Conservation (phyloP, 1,139 yeast genomes). For the Yamadazyma triangularis region DNA sequence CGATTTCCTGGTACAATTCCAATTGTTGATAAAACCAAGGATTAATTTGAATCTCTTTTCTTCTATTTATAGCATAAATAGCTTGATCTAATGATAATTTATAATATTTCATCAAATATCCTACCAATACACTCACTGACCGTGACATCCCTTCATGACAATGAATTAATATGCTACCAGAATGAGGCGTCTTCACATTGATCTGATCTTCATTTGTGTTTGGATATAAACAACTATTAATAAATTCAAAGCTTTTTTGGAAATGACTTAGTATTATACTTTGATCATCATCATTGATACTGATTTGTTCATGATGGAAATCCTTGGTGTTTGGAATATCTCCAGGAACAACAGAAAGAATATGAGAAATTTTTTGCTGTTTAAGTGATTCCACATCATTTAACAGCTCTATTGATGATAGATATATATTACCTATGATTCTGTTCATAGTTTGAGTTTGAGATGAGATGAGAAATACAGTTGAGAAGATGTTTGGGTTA, state of each 20-base stretch:
- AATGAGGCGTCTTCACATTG: conserved; percentile 24
- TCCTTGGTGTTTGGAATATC: conserved; percentile 34
- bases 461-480: conserved; percentile 5
- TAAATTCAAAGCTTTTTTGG: conserved; percentile 57
- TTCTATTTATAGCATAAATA: conserved; percentile 64
- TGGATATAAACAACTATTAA: conserved; percentile 54
- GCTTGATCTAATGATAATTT: conserved; percentile 58
- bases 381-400: conserved; percentile 35
- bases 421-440: conserved; percentile 60
- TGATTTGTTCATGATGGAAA: conserved; percentile 51
- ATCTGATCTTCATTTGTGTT: conserved; percentile 8
- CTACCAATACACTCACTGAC: conserved; percentile 66
- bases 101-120: conserved; percentile 76
- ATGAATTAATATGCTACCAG: conserved; percentile 51
- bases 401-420: conserved; percentile 58
- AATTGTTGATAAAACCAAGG: conserved; percentile 72
- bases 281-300: conserved; percentile 61
- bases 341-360: conserved; percentile 66
- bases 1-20: conserved; percentile 45
- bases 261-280: conserved; percentile 64
- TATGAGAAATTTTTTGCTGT: conserved; percentile 54
- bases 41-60: conserved; percentile 56
- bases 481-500: neutral
- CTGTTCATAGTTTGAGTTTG: conserved; percentile 37
- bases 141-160: conserved; percentile 90